phyloP scores from a whole-genome alignment of 768 basidiomycete species.

The Chalciporus chontae region DNA sequence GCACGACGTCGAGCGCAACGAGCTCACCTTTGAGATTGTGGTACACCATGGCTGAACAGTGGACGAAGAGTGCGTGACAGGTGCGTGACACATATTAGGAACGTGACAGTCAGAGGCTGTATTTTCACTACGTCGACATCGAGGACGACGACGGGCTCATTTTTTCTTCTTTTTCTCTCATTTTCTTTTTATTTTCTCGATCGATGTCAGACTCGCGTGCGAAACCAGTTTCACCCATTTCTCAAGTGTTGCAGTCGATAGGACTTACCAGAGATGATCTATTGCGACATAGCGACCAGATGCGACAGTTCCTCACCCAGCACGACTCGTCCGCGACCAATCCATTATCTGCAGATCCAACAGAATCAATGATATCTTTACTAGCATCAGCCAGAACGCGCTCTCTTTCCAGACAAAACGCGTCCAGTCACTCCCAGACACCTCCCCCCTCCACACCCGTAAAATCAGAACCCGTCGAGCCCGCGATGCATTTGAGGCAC shows the following conservation, averaged over 20 bases:
- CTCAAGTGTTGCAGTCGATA: conserved; percentile 64
- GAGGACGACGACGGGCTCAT: conserved; percentile 20
- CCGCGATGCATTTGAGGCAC: conserved; percentile 46
- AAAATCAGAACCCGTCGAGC: conserved; percentile 59
- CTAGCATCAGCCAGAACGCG: conserved; percentile 39
- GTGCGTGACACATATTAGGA: conserved; percentile 18
- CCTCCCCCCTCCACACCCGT: conserved; percentile 57
- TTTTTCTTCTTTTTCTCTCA: neutral
- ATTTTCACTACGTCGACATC: conserved; percentile 18
- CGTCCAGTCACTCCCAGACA: conserved; percentile 34
- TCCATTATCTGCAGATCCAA: conserved; percentile 34
- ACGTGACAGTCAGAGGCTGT: no score
- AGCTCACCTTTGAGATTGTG: conserved; percentile 79
- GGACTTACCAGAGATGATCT: conserved; percentile 79
- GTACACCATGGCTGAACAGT: conserved; percentile 59
- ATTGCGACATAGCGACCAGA: conserved; percentile 66
- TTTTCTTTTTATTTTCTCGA: neutral
- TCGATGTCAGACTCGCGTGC: conserved; percentile 22
- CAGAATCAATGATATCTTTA: conserved; percentile 38
- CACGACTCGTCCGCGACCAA: conserved; percentile 46
- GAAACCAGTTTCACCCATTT: conserved; percentile 59
- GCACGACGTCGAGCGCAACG: neutral
- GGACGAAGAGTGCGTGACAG: conserved; percentile 20
- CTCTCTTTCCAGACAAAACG: conserved; percentile 47
- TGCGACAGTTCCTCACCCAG: conserved; percentile 73